Percentiles rank a stretch among this genome's conserved stretches.
phyloP scores from a whole-genome alignment of 176 grass and related monocot species.

The sorghum (Sorghum bicolor) region Sorghum_bicolor_NCBIv3 NC_012870.2:10837501-10838000 shows the following conservation, averaged over 20 bases:
- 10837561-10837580: not conserved
- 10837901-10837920: conserved; percentile 91
- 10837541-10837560: not conserved
- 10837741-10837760: not conserved
- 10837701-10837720: not conserved
- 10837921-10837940: conserved; percentile 97
- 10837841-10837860: conserved; percentile 1
- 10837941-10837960: conserved; percentile 99
- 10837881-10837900: conserved; percentile 80
- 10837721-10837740: not conserved
- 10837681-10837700: not conserved
- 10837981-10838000: conserved; percentile 92
- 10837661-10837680: not conserved
- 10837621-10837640: not conserved
- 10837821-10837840: not conserved
- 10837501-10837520: not conserved
- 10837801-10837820: not conserved
- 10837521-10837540: not conserved
- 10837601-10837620: not conserved
- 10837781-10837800: not conserved
- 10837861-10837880: conserved; percentile 14
- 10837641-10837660: conserved; percentile 9
- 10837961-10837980: conserved; percentile 94
- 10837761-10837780: not conserved
- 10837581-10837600: not conserved